Conservation (phyloP, 2,329 filamentous ascomycete genomes). For the Talaromyces pinophilus region DNA sequence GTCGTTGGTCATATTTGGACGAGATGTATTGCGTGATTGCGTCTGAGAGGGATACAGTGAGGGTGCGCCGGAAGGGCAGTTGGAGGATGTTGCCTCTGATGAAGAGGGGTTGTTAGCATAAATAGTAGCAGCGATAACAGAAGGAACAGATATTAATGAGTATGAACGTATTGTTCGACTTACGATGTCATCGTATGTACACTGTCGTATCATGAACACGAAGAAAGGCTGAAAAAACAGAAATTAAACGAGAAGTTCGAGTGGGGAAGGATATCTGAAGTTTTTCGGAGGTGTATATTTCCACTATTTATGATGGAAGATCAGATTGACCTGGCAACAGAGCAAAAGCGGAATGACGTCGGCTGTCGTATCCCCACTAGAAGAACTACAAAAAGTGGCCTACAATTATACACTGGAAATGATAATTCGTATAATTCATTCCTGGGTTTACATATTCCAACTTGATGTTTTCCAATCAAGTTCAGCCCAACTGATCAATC, state of each 20-base stretch:
- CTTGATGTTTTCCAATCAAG: slow-evolving; percentile 14
- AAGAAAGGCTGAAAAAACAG: neutral
- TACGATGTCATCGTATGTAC: slow-evolving; percentile 38
- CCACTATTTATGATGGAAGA: slow-evolving; percentile 9
- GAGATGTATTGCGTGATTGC: slow-evolving; percentile 95
- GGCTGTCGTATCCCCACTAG: neutral
- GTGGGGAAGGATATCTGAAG: neutral
- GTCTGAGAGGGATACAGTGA: slow-evolving; percentile 72
- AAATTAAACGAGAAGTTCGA: neutral
- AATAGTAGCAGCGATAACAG: neutral
- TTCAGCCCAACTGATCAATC: slow-evolving; percentile 5
- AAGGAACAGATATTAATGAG: neutral
- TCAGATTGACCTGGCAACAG: slow-evolving; percentile 24
- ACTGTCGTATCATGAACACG: neutral
- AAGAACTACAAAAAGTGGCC: neutral
- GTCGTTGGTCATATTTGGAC: slow-evolving; percentile 97
- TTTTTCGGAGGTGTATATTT: slow-evolving; percentile 15
- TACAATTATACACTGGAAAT: neutral
- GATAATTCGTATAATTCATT: neutral
- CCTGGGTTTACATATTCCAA: slow-evolving; percentile 8
- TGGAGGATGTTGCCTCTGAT: slow-evolving; percentile 57
- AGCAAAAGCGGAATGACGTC: slow-evolving; percentile 23
- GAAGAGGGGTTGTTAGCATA: neutral
- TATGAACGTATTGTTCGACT: slow-evolving; percentile 20
- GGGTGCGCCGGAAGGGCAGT: slow-evolving; percentile 85